Percentiles rank a stretch among this genome's conserved stretches.
These are phyloP conservation scores for Aspergillus pseudotamarii DNA, from an alignment of 2,329 filamentous ascomycete genomes.

Conservation along the genomic window DNA sequence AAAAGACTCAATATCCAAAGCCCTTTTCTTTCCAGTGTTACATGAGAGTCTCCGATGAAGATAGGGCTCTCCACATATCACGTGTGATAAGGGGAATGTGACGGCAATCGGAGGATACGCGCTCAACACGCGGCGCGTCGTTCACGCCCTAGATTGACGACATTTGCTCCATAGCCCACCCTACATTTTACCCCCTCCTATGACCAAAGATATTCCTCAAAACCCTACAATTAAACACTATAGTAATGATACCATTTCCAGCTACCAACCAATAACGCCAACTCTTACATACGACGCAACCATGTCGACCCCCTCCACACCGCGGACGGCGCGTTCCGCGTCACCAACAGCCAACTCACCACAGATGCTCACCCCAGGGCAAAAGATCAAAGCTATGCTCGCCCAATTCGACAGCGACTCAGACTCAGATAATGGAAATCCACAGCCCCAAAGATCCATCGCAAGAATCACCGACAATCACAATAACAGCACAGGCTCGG, in stretches of 20 bases:
- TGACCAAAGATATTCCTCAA: neutral
- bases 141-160: slow-evolving; percentile 12
- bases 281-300: neutral
- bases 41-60: neutral
- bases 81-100: slow-evolving; percentile 18
- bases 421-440: slow-evolving; percentile 45
- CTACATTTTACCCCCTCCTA: neutral
- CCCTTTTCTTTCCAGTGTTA: neutral
- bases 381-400: slow-evolving; percentile 54
- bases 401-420: slow-evolving; percentile 52
- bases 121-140: slow-evolving; percentile 18
- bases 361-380: slow-evolving; percentile 46
- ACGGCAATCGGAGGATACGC: slow-evolving; percentile 10
- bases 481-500: slow-evolving; percentile 6
- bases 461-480: slow-evolving; percentile 7
- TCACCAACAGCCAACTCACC: slow-evolving; percentile 33
- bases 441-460: slow-evolving; percentile 14
- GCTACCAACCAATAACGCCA: neutral
- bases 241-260: neutral
- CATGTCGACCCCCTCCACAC: slow-evolving; percentile 38
- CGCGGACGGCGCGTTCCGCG: slow-evolving; percentile 36
- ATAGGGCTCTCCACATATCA: slow-evolving; percentile 7
- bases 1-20: neutral
- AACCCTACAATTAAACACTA: neutral
- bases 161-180: neutral